These are phyloP conservation scores for Helicostylum pulchrum DNA, from an alignment of 192 early-diverging fungal species.

Conservation along the genomic window DNA sequence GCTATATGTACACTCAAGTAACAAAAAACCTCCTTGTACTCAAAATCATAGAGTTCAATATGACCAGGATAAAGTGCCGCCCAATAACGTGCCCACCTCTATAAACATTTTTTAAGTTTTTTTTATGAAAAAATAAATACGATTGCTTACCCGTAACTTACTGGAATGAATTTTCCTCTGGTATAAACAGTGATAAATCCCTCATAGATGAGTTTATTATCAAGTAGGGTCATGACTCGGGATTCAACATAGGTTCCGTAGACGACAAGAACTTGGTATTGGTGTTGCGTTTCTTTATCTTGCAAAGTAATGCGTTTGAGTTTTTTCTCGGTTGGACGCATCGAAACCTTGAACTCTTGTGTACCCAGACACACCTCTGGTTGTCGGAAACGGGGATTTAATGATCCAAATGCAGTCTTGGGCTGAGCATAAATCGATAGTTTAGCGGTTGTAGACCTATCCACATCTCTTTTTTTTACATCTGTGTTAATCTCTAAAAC, in stretches of 20 bases:
- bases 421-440: constrained; percentile 22
- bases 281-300: neutral
- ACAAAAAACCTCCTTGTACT: constrained; percentile 29
- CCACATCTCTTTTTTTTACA: constrained; percentile 22
- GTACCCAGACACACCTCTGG: constrained; percentile 23
- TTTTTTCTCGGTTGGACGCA: constrained; percentile 17
- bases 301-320: constrained; percentile 15
- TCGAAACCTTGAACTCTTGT: constrained; percentile 9
- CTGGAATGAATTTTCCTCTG: constrained; percentile 23
- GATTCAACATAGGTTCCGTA: constrained; percentile 26
- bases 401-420: constrained; percentile 2
- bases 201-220: constrained; percentile 18
- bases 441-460: constrained; percentile 7
- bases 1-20: constrained; percentile 3
- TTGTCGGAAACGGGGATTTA: constrained; percentile 7
- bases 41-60: constrained; percentile 37
- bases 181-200: constrained; percentile 35
- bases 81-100: constrained; percentile 37
- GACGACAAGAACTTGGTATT: constrained; percentile 23
- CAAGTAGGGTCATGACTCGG: constrained; percentile 6
- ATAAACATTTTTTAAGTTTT: neutral
- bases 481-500: neutral
- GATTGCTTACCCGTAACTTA: constrained; percentile 22
- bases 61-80: constrained; percentile 20
- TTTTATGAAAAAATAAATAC: no score